These are phyloP conservation scores for Fraxinus anomala DNA, from an alignment of 257 asterid species.

Conservation along the genomic window DNA sequence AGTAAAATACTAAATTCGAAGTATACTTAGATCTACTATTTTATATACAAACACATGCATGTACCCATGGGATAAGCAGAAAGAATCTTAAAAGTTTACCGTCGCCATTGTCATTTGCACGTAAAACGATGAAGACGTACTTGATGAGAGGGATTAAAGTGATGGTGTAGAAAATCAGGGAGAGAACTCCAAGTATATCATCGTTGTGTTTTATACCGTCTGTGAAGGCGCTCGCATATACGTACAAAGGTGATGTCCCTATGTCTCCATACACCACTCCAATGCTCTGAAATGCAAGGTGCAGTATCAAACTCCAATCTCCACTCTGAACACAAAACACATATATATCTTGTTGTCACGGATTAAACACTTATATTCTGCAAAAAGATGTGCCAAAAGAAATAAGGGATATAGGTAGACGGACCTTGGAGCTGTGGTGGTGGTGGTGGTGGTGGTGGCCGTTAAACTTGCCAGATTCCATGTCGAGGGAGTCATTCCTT, in stretches of 20 bases:
- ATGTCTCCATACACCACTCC: conserved; percentile 50
- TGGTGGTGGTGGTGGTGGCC: not conserved
- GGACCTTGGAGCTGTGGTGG: not conserved
- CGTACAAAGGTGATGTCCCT: conserved; percentile 33
- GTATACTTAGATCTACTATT: too few species aligned
- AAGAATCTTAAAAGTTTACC: conserved; percentile 17
- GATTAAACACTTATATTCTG: too few species aligned
- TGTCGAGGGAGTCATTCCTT: not conserved
- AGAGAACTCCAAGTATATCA: conserved; percentile 34
- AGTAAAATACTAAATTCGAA: too few species aligned
- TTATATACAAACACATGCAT: too few species aligned
- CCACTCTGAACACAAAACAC: not conserved
- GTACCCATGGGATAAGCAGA: not conserved
- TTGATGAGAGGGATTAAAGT: conserved; percentile 38
- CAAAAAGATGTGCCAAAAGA: too few species aligned
- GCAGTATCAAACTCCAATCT: not conserved
- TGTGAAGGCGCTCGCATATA: not conserved
- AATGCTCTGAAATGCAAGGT: conserved; percentile 34
- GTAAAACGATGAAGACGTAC: conserved; percentile 37
- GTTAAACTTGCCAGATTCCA: not conserved
- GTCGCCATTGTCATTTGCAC: conserved; percentile 45
- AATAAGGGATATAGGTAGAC: not conserved
- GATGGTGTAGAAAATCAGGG: conserved; percentile 35
- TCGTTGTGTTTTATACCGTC: conserved; percentile 25
- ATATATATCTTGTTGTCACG: not conserved